A percentile compares a stretch with the other conserved stretches of the same genome.
These are phyloP conservation scores for Colletotrichum tabaci DNA, from an alignment of 2,329 filamentous ascomycete species.

Conservation along the genomic window DNA sequence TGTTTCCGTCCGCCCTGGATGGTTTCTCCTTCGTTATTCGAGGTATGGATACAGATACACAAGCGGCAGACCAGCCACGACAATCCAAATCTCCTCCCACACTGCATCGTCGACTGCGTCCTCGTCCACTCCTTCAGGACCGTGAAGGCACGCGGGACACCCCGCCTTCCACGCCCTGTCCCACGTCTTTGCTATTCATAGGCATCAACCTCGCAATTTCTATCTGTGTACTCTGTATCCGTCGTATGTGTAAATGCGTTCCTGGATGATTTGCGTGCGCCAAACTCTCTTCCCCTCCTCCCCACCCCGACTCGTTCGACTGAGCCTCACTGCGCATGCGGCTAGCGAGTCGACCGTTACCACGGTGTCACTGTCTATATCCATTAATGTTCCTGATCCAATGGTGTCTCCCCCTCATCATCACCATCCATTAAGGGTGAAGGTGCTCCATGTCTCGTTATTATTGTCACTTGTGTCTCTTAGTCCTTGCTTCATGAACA, in stretches of 20 bases:
- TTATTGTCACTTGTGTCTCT: not conserved
- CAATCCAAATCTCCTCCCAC: not conserved
- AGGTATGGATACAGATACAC: not conserved
- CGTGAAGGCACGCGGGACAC: not conserved
- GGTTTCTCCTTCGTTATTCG: not conserved
- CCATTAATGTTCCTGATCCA: not conserved
- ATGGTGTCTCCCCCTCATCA: not conserved
- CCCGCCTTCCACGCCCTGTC: conserved; percentile 11
- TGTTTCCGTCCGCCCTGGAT: conserved; percentile 23
- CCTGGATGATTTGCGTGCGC: not conserved
- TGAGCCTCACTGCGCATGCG: conserved; percentile 9
- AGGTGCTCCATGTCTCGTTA: not conserved
- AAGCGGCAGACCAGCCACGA: conserved; percentile 20
- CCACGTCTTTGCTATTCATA: conserved; percentile 14
- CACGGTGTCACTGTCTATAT: not conserved
- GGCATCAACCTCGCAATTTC: not conserved
- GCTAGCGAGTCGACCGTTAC: not conserved
- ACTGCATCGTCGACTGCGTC: not conserved
- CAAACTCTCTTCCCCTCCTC: no score
- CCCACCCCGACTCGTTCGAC: not conserved
- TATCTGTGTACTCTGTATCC: not conserved
- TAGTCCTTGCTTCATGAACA: no score
- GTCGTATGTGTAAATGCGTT: not conserved
- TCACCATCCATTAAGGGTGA: not conserved
- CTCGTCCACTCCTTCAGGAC: not conserved